Evolutionary conservation across 1,139 yeast species (phyloP).

Genomic region (Sugiyamaella castrensis): DNA sequence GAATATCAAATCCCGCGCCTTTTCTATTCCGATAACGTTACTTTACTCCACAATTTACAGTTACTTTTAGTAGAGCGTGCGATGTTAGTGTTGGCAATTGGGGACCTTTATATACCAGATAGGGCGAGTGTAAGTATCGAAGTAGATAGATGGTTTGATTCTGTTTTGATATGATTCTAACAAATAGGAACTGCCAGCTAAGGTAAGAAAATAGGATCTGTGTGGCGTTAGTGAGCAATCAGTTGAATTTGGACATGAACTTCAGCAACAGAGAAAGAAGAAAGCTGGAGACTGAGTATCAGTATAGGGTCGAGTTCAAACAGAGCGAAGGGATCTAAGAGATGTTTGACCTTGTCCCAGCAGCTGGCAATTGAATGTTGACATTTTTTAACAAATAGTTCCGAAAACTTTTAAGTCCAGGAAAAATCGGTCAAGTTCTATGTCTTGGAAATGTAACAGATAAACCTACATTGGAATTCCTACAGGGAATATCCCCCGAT

Average conservation of each 20-base stretch:
- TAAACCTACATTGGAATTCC: slow-evolving; percentile 57
- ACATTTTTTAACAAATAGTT: slow-evolving; percentile 39
- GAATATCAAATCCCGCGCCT: no score
- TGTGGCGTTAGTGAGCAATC: not conserved
- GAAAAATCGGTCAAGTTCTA: slow-evolving; percentile 78
- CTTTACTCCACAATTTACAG: no score
- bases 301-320: not conserved
- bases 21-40: no score
- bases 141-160: not conserved
- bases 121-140: slow-evolving; percentile 47
- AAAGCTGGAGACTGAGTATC: not conserved
- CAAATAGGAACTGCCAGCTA: slow-evolving; percentile 31
- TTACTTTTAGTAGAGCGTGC: no score
- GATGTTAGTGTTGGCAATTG: slow-evolving; percentile 87
- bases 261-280: not conserved
- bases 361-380: not conserved
- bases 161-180: not conserved
- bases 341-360: not conserved
- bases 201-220: slow-evolving; percentile 17
- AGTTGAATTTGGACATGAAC: no score
- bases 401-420: slow-evolving; percentile 70
- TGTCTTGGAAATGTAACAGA: slow-evolving; percentile 85
- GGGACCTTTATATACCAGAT: slow-evolving; percentile 88
- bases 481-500: slow-evolving; percentile 66
- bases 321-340: no score